Base-by-base conservation (phyloP, 1,284 basidiomycete species). In the Pseudomicrostroma phylloplanum region DNA sequence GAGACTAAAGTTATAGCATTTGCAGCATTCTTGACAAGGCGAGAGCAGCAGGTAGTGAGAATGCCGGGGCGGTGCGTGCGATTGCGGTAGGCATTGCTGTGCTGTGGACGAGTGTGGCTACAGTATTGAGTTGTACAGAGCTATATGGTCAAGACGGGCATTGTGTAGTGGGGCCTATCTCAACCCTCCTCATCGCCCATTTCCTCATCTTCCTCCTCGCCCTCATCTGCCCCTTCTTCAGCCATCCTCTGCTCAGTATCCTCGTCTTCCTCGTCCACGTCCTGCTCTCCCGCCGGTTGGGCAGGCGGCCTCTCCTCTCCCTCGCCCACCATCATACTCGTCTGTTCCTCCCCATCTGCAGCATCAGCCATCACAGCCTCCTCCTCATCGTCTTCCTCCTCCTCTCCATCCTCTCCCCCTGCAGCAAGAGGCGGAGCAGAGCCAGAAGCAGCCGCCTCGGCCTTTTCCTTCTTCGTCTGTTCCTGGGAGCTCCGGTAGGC, bases 331-430 rank as follows among this genome's bases (percentile, higher is more conserved):
- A 17, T 21, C 43, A n/a, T 21, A 21, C 43, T 21, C 21, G 15
- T 21, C 17, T 21, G 17, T 12, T 48, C 43, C 17, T 21, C 43
- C 21, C 21, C 43, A 17, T 48, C 43, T 6, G 43, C 43, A 17
- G 15, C 43, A 21, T 48, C 43, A 48, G 43, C 43, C 43, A n/a
- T 25, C 6, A 13, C 51, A 4, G 21, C 51, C 7, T 26, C 51
- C 51, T 19, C 21, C 51, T 54, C 51, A 19, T 54, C 51, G 26
- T 54, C 51, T 13, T 26, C 51, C 13, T 26, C 51, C 51, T 25
- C 51, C 21, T 25, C 51, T 25, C 26, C 17, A 15, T 13, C 51
- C 15, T 17, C 51, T 19, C 26, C 51, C 23, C 21, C 51, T 6
- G 51, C 21, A 19, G 4, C 17, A 15, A 15, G 3, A 17, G 21